Base-by-base conservation (phyloP, 108 stramenopile genomes). In the Nitzschia sp. region DNA sequence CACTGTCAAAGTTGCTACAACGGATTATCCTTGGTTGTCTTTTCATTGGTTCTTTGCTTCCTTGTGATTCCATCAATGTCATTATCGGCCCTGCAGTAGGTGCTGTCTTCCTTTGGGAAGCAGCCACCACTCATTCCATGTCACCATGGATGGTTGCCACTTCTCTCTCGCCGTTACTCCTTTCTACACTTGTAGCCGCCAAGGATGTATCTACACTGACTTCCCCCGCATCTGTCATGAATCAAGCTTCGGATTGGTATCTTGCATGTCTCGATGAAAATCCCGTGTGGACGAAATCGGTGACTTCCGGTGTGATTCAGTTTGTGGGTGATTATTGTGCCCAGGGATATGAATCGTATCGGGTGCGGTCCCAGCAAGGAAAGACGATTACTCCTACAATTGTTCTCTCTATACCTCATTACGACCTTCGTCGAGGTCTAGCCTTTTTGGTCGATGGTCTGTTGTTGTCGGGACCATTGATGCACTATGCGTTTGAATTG, bases 401-500 rank as follows among this genome's bases (percentile, higher is more conserved):
- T 10, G 41, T 60, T 11, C 65, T 46, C 1, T 48, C n/a, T 2
- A 6, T 48, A 15, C 29, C 48, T 41, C 52, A 54, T 2, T 86
- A 88, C 70, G 70, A 86, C 62, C 17, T 48, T 3, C 80, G 87
- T 41, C 77, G 90, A 22, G 86, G 86, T 12, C 15, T 80, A 6
- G 67, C 87, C 24, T 64, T 73, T 19, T 57, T 74, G 20, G 56
- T 72, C 7, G 87, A 86, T 63, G 86, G 80, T 7, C 48, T 91
- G 10, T 55, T 91, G 0, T 14, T 88, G 15, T 85, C 86, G 2
- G 78, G 83, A 24, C 90, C 90, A 10, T 63, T 88, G n/a, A 78
- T 88, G 80, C 90, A 91, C 56, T 78, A 80, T 14, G 76, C 75
- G 0, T 91, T 85, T 61, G 83, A 83, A 53, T 42, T 80, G 0